phyloP scores from a whole-genome alignment of 2,329 filamentous ascomycete genomes.

The Clarireedia paspali region DNA sequence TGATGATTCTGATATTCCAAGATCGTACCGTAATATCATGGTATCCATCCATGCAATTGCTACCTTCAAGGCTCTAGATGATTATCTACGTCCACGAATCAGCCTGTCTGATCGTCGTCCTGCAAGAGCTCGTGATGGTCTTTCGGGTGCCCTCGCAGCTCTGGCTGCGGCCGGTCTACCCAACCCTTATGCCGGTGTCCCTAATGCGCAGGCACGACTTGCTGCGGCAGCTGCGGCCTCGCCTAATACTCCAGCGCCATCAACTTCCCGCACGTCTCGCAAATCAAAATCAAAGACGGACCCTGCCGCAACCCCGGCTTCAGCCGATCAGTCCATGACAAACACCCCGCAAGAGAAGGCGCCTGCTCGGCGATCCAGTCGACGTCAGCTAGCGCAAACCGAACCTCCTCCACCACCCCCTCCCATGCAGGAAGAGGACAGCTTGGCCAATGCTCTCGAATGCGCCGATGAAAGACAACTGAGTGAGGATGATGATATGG shows the following conservation, averaged over 20 bases:
- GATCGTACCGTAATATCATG: slow-evolving; percentile 87
- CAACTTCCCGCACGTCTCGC: slow-evolving; percentile 29
- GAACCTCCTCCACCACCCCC: slow-evolving; percentile 45
- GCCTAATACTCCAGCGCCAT: slow-evolving; percentile 31
- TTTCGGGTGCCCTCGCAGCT: slow-evolving; percentile 64
- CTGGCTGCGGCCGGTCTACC: slow-evolving; percentile 67
- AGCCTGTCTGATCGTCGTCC: slow-evolving; percentile 66
- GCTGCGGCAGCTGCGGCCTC: slow-evolving; percentile 26
- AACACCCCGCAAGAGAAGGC: slow-evolving; percentile 49
- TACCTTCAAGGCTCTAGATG: slow-evolving; percentile 92
- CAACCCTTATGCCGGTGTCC: slow-evolving; percentile 33
- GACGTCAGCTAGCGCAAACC: slow-evolving; percentile 47
- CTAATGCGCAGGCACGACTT: slow-evolving; percentile 23
- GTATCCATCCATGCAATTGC: slow-evolving; percentile 98
- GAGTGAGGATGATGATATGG: slow-evolving; percentile 62
- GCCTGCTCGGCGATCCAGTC: slow-evolving; percentile 52
- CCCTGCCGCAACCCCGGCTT: slow-evolving; percentile 35
- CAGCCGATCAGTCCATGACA: slow-evolving; percentile 32
- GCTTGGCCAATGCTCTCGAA: slow-evolving; percentile 66
- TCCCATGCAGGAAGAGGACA: slow-evolving; percentile 51
- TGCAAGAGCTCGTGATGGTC: slow-evolving; percentile 50
- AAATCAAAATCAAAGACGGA: slow-evolving; percentile 38
- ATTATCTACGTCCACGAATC: slow-evolving; percentile 88
- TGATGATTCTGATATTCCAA: slow-evolving; percentile 83
- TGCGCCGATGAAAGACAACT: slow-evolving; percentile 89